Evolutionary conservation across 2,329 filamentous ascomycete species (phyloP).

Genomic region (Scedosporium apiospermum): DNA sequence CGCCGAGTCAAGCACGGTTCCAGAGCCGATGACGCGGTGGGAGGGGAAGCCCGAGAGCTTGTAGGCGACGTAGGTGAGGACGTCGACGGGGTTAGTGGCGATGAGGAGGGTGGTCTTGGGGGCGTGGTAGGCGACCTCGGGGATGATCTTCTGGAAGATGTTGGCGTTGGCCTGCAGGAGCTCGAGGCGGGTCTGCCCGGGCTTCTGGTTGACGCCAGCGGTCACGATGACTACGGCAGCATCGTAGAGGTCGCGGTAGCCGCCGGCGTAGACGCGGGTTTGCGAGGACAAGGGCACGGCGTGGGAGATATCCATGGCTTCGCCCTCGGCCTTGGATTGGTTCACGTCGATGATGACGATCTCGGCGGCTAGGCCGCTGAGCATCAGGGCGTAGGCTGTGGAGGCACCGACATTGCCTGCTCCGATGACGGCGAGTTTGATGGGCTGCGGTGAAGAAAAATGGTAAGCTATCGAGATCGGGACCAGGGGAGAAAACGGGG

Average conservation of each 20-base stretch:
- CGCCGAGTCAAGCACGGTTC: constrained; percentile 21
- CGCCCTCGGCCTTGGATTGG: constrained; percentile 17
- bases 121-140: constrained; percentile 16
- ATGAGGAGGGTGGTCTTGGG: constrained; percentile 20
- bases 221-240: constrained; percentile 22
- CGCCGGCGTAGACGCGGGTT: constrained; percentile 16
- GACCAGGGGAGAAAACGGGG: not conserved
- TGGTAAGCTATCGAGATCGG: not conserved
- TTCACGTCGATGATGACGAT: constrained; percentile 22
- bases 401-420: constrained; percentile 20
- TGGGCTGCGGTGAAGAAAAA: constrained; percentile 10
- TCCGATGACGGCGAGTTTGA: constrained; percentile 16
- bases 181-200: constrained; percentile 21
- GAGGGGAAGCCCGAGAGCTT: constrained; percentile 19
- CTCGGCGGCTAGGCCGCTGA: constrained; percentile 18
- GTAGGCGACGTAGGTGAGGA: constrained; percentile 18
- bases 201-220: constrained; percentile 23
- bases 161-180: constrained; percentile 21
- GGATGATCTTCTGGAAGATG: constrained; percentile 18
- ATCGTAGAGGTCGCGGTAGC: constrained; percentile 18
- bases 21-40: constrained; percentile 20
- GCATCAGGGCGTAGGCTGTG: constrained; percentile 20
- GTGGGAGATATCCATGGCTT: constrained; percentile 20
- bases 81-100: constrained; percentile 23
- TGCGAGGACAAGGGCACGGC: constrained; percentile 19